Conservation (phyloP, 768 basidiomycete genomes). For the Collybia nuda region DNA sequence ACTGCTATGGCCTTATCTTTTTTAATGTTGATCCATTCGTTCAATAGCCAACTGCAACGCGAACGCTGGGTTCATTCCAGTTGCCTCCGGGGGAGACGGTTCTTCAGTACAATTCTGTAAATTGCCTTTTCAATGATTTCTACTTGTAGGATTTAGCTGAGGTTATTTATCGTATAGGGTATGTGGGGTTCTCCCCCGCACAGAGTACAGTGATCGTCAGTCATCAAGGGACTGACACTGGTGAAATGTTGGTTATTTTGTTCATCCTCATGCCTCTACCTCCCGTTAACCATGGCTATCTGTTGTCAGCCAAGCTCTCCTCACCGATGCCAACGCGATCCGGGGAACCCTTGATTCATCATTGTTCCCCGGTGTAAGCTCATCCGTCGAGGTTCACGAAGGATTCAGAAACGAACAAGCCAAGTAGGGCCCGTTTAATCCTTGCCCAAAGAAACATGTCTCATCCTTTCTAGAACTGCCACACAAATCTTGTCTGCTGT, state of each 20-base stretch:
- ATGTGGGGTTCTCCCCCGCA: slow-evolving; percentile 27
- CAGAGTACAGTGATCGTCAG: slow-evolving; percentile 37
- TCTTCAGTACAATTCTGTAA: slow-evolving; percentile 37
- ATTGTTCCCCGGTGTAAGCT: slow-evolving; percentile 46
- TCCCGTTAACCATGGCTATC: background rate
- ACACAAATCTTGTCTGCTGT: slow-evolving; percentile 40
- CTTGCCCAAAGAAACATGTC: background rate
- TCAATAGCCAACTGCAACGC: slow-evolving; percentile 35
- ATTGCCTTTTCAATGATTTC: slow-evolving; percentile 4
- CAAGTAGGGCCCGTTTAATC: slow-evolving; percentile 22
- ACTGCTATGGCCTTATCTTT: background rate
- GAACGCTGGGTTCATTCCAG: slow-evolving; percentile 39
- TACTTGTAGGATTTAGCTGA: background rate
- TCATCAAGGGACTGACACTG: slow-evolving; percentile 41
- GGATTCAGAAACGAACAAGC: slow-evolving; percentile 46
- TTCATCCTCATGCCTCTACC: background rate
- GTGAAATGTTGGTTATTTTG: slow-evolving; percentile 28
- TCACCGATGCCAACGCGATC: slow-evolving; percentile 37
- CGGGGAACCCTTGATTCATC: slow-evolving; percentile 29
- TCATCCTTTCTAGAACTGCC: slow-evolving; percentile 33
- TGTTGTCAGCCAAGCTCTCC: slow-evolving; percentile 28
- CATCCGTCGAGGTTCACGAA: slow-evolving; percentile 40
- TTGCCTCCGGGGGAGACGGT: slow-evolving; percentile 47
- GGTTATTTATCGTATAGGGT: slow-evolving; percentile 9
- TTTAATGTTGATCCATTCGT: background rate